Conservation (phyloP, 495 filamentous ascomycete genomes). For the Penicillium dipodomyicola region DNA sequence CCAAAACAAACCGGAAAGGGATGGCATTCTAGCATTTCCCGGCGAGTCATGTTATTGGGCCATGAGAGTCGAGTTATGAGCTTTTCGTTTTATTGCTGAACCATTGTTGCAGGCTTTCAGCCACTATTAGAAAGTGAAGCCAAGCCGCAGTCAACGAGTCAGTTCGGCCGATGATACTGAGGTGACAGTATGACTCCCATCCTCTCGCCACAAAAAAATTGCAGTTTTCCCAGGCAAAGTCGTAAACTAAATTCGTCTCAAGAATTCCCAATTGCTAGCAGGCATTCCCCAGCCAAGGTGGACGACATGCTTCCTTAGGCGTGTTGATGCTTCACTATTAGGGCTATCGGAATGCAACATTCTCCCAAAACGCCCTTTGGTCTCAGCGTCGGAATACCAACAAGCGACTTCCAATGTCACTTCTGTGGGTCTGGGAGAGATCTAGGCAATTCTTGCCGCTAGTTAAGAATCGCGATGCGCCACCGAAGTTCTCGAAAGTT, state of each 20-base stretch:
- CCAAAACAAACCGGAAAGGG: slow-evolving; percentile 27
- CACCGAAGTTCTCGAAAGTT: slow-evolving; percentile 5
- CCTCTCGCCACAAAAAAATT: no score
- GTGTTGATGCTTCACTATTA: slow-evolving; percentile 9
- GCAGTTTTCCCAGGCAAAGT: background rate
- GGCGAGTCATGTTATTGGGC: slow-evolving; percentile 4
- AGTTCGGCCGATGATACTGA: background rate
- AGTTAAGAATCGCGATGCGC: slow-evolving; percentile 28
- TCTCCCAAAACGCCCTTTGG: slow-evolving; percentile 15
- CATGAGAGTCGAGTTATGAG: background rate
- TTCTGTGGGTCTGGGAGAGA: slow-evolving; percentile 16
- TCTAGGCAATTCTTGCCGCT: background rate
- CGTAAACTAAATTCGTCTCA: background rate
- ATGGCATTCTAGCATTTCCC: slow-evolving; percentile 24
- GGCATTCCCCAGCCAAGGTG: slow-evolving; percentile 15
- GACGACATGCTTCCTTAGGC: slow-evolving; percentile 9
- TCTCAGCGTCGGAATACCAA: slow-evolving; percentile 23
- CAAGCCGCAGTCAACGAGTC: background rate
- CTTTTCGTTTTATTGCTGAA: background rate
- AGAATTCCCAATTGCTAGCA: slow-evolving; percentile 3
- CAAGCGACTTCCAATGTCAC: slow-evolving; percentile 10
- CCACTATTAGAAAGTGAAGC: background rate
- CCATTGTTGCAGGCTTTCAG: background rate
- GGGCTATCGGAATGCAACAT: slow-evolving; percentile 29
- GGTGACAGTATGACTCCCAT: background rate